These are phyloP conservation scores for Aquilaria sinensis DNA, from an alignment of 345 rosid species.

Conservation along the genomic window DNA sequence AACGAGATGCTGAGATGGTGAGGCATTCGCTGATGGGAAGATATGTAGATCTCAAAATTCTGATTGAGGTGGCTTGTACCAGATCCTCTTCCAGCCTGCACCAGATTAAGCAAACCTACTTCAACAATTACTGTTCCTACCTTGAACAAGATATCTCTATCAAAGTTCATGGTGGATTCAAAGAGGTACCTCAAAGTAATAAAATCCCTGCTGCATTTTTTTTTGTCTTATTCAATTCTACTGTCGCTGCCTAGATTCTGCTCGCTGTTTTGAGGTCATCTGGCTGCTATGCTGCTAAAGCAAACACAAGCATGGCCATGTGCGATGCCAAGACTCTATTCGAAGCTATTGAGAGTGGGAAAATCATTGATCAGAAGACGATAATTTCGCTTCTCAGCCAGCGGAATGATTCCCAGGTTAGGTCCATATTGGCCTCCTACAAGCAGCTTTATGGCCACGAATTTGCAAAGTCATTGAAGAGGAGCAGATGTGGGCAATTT, in stretches of 20 bases:
- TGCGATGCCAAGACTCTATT: conserved; percentile 28
- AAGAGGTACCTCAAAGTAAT: conserved; percentile 12
- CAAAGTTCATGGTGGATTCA: conserved; percentile 19
- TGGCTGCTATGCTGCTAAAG: conserved; percentile 12
- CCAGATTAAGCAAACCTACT: conserved; percentile 16
- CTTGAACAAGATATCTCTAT: conserved; percentile 19
- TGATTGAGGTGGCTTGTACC: conserved; percentile 24
- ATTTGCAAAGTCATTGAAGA: conserved; percentile 16
- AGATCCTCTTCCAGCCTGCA: conserved; percentile 22
- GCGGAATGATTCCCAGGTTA: conserved; percentile 19
- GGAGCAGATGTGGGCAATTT: conserved; percentile 23
- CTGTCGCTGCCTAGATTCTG: conserved; percentile 11
- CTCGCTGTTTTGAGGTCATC: conserved; percentile 20
- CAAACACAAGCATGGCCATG: conserved; percentile 23
- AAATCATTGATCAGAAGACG: conserved; percentile 18
- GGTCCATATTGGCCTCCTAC: conserved; percentile 18
- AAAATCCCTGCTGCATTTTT: not conserved
- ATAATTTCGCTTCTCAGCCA: conserved; percentile 18
- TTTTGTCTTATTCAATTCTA: not conserved
- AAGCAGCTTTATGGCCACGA: conserved; percentile 27
- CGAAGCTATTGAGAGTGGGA: conserved; percentile 22
- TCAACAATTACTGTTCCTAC: conserved; percentile 16
- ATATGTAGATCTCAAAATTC: conserved; percentile 11
- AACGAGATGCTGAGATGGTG: conserved; percentile 26
- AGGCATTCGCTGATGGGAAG: conserved; percentile 14